Evolutionary conservation across 2,329 filamentous ascomycete species (phyloP), one percentile per base, ranked within the genome.

Genomic region (Hirsutella rhossiliensis): DNA sequence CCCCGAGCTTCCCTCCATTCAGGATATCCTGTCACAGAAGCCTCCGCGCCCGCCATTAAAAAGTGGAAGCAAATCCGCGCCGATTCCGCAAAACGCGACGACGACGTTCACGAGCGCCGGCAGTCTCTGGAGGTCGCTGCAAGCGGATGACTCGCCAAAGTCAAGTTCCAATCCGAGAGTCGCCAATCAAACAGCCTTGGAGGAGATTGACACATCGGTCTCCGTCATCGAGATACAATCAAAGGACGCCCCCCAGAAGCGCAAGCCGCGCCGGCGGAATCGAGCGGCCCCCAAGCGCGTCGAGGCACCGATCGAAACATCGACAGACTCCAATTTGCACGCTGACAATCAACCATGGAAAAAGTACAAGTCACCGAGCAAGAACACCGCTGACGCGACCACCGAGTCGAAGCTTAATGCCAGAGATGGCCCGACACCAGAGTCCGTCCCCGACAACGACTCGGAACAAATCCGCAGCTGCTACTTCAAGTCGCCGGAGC

Each of bases 1-100:
- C 5, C 73, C 75, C n/a, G 65, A 65, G n/a, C 57, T 79, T 1
- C 76, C 76, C 3, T 67, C 74, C 0, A 57, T 78, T 0, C 62
- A 64, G 32, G 67, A 77, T 3, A 55, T 79, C 11, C 50, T 73
- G 1, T 60, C 63, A 3, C 68, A 65, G 37, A 49, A 47, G 20
- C 49, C 53, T 11, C 62, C 52, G 23, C 61, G 52, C 11, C 52
- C 63, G 3, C 37, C 60, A 1, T 47, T 67, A 11, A 55, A 55
- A 36, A 65, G 56, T 36, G 66, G 63, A 6, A 67, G 56, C 48
- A 59, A 61, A 47, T 59, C 60, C 3, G 50, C 59, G 1, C 51
- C 64, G 4, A 62, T 69, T 31, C 61, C 68, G 5, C 48, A 58
- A 15, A 53, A 63, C 51, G 62, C 60, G 2, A 48, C 54, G 15